These are phyloP conservation scores for Acer yangbiense DNA, from an alignment of 345 rosid genomes.

Conservation along the genomic window DNA sequence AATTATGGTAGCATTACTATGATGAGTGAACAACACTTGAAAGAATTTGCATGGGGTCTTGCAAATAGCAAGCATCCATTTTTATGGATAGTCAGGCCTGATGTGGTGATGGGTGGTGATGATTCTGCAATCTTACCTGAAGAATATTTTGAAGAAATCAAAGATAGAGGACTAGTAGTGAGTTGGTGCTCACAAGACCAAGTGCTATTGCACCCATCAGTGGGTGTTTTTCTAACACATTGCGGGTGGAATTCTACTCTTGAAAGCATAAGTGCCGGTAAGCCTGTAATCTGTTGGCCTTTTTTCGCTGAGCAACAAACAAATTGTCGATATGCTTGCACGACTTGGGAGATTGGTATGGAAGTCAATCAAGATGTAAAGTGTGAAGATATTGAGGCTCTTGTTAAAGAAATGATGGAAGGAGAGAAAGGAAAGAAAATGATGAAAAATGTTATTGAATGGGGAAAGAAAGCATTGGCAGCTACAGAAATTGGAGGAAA, in stretches of 20 bases:
- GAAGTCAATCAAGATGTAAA: slow-evolving; percentile 28
- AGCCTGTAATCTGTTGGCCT: slow-evolving; percentile 35
- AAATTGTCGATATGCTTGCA: slow-evolving; percentile 30
- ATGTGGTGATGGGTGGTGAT: neutral
- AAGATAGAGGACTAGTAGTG: slow-evolving; percentile 21
- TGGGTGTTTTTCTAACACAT: slow-evolving; percentile 25
- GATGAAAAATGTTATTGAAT: slow-evolving; percentile 23
- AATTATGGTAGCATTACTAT: slow-evolving; percentile 36
- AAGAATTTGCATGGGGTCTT: slow-evolving; percentile 30
- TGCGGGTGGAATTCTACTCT: slow-evolving; percentile 36
- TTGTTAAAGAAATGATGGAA: slow-evolving; percentile 22
- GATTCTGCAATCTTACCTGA: slow-evolving; percentile 13
- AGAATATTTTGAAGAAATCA: slow-evolving; percentile 24
- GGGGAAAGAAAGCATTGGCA: slow-evolving; percentile 11
- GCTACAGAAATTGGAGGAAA: slow-evolving; percentile 22
- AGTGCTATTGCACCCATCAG: slow-evolving; percentile 29
- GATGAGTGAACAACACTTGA: slow-evolving; percentile 17
- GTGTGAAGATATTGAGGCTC: slow-evolving; percentile 18
- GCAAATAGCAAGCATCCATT: slow-evolving; percentile 21
- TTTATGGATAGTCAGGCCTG: slow-evolving; percentile 19
- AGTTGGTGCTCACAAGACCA: slow-evolving; percentile 31
- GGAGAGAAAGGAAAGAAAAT: slow-evolving; percentile 2
- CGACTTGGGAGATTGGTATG: slow-evolving; percentile 27
- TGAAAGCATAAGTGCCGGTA: slow-evolving; percentile 20
- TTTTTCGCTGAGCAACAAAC: slow-evolving; percentile 36